Conservation (phyloP, 192 early-diverging fungal genomes). For the Cladochytrium replicatum region DNA sequence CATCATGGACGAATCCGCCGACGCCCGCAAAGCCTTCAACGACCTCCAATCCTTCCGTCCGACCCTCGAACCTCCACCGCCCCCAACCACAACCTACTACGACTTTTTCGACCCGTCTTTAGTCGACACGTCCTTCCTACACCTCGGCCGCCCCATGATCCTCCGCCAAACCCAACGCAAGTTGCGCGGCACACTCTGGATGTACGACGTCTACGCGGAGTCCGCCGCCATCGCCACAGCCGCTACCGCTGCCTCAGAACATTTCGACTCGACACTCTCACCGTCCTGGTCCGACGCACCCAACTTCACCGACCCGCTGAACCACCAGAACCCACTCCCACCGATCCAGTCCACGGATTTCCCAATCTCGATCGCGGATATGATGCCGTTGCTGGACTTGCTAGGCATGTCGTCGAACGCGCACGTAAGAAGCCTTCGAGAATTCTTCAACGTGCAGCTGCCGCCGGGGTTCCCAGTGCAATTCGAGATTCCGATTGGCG, state of each 20-base stretch:
- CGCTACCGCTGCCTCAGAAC: neutral
- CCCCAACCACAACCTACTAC: conserved; percentile 5
- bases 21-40: conserved; percentile 9
- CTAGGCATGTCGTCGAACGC: conserved; percentile 26
- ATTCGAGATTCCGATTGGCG: conserved; percentile 34
- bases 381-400: conserved; percentile 31
- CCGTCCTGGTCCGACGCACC: neutral
- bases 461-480: conserved; percentile 37
- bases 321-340: conserved; percentile 3
- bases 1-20: conserved; percentile 5
- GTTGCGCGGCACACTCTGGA: conserved; percentile 36
- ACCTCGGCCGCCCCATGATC: conserved; percentile 20
- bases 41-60: conserved; percentile 20
- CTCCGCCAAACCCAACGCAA: conserved; percentile 5
- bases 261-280: neutral
- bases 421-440: conserved; percentile 27
- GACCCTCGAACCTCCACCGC: conserved; percentile 22
- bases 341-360: conserved; percentile 21
- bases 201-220: conserved; percentile 20
- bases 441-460: conserved; percentile 29
- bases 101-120: conserved; percentile 23
- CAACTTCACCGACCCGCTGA: conserved; percentile 2
- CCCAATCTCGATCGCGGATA: conserved; percentile 23
- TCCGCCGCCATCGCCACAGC: neutral
- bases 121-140: no score